phyloP scores from a whole-genome alignment of 768 basidiomycete species.

The Tubosaeta sp. region DNA sequence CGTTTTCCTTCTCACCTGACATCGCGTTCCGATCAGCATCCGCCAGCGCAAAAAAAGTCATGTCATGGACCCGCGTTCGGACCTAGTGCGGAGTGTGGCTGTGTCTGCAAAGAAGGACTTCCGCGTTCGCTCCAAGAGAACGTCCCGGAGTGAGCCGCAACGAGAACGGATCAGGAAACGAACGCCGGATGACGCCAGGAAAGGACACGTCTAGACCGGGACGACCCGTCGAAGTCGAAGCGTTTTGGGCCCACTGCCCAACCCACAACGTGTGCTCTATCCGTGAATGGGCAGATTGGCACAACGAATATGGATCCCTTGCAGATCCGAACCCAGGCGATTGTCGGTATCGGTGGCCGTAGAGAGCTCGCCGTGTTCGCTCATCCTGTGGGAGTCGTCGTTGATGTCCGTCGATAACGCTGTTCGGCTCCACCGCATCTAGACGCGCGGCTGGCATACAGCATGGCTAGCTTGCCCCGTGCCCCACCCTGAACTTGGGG shows the following conservation, averaged over 20 bases:
- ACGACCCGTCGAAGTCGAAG: no score
- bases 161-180: no score
- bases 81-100: no score
- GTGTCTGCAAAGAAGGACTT: no score
- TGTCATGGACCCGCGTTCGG: no score
- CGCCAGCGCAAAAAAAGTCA: conserved; percentile 7
- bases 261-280: neutral
- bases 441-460: neutral
- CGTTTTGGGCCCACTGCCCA: neutral
- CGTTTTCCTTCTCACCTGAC: conserved; percentile 12
- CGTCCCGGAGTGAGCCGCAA: no score
- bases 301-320: neutral
- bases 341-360: conserved; percentile 16
- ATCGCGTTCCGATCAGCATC: conserved; percentile 24
- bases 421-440: no score
- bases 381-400: neutral
- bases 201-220: no score
- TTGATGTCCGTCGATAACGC: neutral
- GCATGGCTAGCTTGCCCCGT: neutral
- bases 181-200: no score
- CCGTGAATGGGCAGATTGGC: no score
- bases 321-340: conserved; percentile 28
- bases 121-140: no score
- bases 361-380: neutral
- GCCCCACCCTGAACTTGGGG: neutral